Evolutionary conservation across 495 filamentous ascomycete genomes (phyloP).

Genomic region (Xanthoparmelia taractica): DNA sequence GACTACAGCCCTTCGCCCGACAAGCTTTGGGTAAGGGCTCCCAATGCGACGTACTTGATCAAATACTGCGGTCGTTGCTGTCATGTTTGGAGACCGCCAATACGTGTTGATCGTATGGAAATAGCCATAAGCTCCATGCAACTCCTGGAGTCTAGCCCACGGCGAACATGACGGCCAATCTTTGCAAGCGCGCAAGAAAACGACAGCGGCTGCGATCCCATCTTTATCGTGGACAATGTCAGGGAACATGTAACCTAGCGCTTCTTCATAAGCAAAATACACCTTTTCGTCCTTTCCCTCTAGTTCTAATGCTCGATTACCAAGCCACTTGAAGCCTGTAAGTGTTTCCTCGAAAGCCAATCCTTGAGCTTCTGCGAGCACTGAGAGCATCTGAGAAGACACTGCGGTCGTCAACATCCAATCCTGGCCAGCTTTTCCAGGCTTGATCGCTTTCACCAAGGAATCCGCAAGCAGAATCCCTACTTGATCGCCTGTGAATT

Average conservation of each 20-base stretch:
- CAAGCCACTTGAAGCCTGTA: slow-evolving; percentile 73
- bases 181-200: slow-evolving; percentile 52
- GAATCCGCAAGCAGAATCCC: slow-evolving; percentile 53
- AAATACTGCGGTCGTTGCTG: slow-evolving; percentile 48
- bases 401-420: slow-evolving; percentile 58
- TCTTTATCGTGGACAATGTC: slow-evolving; percentile 61
- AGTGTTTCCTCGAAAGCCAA: slow-evolving; percentile 57
- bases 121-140: slow-evolving; percentile 56
- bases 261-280: slow-evolving; percentile 63
- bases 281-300: slow-evolving; percentile 43
- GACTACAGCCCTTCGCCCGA: slow-evolving; percentile 47
- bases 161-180: slow-evolving; percentile 49
- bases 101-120: slow-evolving; percentile 63
- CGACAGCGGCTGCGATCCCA: slow-evolving; percentile 56
- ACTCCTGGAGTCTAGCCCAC: slow-evolving; percentile 49
- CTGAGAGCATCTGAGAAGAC: slow-evolving; percentile 56
- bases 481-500: slow-evolving; percentile 63
- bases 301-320: slow-evolving; percentile 39
- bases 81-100: slow-evolving; percentile 52
- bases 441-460: slow-evolving; percentile 24
- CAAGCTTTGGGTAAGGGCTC: slow-evolving; percentile 35
- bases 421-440: slow-evolving; percentile 24
- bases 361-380: slow-evolving; percentile 48
- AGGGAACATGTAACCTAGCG: slow-evolving; percentile 68
- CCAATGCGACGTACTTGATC: slow-evolving; percentile 43